phyloP scores from a whole-genome alignment of 371 early-diverging fungal genomes.

The Haplosporangium sp. region DNA sequence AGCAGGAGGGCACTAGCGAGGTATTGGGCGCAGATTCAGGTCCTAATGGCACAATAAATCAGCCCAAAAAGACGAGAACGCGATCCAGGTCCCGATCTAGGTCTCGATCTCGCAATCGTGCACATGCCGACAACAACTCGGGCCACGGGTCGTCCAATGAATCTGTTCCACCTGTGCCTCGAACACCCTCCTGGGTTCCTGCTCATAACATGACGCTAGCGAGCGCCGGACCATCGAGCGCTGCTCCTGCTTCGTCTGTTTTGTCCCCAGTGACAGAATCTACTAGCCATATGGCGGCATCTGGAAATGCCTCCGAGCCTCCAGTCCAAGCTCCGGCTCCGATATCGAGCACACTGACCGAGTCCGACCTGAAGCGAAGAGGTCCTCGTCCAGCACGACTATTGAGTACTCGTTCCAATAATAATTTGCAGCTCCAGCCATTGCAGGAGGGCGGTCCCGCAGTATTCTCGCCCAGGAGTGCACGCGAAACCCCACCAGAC shows the following conservation, averaged over 20 bases:
- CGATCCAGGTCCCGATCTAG: slow-evolving; percentile 46
- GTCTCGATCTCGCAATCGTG: slow-evolving; percentile 34
- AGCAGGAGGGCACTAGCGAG: not conserved
- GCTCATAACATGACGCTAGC: slow-evolving; percentile 37
- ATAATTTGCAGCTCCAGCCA: slow-evolving; percentile 40
- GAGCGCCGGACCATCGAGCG: slow-evolving; percentile 6
- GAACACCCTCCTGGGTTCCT: slow-evolving; percentile 54
- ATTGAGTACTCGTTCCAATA: slow-evolving; percentile 37
- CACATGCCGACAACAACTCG: slow-evolving; percentile 30
- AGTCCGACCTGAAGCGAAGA: slow-evolving; percentile 42
- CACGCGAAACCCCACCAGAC: slow-evolving; percentile 25
- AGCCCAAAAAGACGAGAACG: slow-evolving; percentile 43
- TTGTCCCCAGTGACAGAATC: slow-evolving; percentile 7
- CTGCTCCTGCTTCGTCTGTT: slow-evolving; percentile 16
- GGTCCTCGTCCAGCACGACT: slow-evolving; percentile 52
- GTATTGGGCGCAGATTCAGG: slow-evolving; percentile 1
- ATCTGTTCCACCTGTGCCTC: slow-evolving; percentile 53
- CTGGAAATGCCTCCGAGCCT: slow-evolving; percentile 2
- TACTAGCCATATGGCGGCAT: not conserved
- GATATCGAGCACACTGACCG: not conserved
- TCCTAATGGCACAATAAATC: slow-evolving; percentile 7
- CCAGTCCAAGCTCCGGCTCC: not conserved
- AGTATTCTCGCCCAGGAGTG: slow-evolving; percentile 43
- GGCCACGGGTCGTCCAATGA: slow-evolving; percentile 34
- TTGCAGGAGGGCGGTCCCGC: slow-evolving; percentile 28